Percentiles rank a stretch among this genome's conserved stretches.
Conservation (phyloP, 1,284 basidiomycete species). For the Exobasidium rhododendri region DNA sequence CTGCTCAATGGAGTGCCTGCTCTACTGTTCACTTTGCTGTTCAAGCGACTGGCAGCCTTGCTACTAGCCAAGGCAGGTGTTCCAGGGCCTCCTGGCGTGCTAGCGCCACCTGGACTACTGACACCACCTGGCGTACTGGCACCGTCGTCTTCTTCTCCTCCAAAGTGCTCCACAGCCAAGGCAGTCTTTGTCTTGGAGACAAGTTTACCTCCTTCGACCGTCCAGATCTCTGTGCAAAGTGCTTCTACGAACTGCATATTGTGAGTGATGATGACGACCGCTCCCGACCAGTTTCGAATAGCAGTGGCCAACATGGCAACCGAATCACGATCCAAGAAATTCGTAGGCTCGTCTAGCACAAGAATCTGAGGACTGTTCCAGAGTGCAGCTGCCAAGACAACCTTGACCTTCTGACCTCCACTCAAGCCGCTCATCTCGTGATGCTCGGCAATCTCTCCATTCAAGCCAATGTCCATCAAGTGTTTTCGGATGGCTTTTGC, state of each 20-base stretch:
- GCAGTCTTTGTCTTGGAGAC: slow-evolving; percentile 82
- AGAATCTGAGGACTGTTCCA: slow-evolving; percentile 55
- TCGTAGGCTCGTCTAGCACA: slow-evolving; percentile 70
- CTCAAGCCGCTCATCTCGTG: slow-evolving; percentile 50
- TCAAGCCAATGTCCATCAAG: slow-evolving; percentile 74
- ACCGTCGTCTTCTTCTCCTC: slow-evolving; percentile 54
- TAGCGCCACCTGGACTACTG: slow-evolving; percentile 63
- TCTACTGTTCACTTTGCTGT: slow-evolving; percentile 49
- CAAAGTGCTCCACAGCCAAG: slow-evolving; percentile 73
- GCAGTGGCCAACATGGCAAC: slow-evolving; percentile 90
- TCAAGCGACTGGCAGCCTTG: slow-evolving; percentile 55
- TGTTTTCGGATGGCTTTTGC: slow-evolving; percentile 53
- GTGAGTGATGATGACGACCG: slow-evolving; percentile 95
- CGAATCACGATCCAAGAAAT: slow-evolving; percentile 68
- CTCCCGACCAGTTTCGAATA: slow-evolving; percentile 93
- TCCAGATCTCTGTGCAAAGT: slow-evolving; percentile 62
- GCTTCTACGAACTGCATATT: slow-evolving; percentile 61
- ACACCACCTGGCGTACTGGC: slow-evolving; percentile 68
- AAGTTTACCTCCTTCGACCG: slow-evolving; percentile 70
- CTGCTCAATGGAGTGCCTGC: too few relatives aligned
- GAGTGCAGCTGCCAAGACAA: slow-evolving; percentile 58
- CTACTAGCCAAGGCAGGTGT: slow-evolving; percentile 56
- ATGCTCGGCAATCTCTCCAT: slow-evolving; percentile 61
- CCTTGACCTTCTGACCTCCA: slow-evolving; percentile 87
- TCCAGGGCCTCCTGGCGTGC: slow-evolving; percentile 53